Percentiles rank a stretch among this genome's conserved stretches.
Evolutionary conservation across 352 stramenopile genomes (phyloP).

Genomic region (Phytophthora aleatoria): DNA sequence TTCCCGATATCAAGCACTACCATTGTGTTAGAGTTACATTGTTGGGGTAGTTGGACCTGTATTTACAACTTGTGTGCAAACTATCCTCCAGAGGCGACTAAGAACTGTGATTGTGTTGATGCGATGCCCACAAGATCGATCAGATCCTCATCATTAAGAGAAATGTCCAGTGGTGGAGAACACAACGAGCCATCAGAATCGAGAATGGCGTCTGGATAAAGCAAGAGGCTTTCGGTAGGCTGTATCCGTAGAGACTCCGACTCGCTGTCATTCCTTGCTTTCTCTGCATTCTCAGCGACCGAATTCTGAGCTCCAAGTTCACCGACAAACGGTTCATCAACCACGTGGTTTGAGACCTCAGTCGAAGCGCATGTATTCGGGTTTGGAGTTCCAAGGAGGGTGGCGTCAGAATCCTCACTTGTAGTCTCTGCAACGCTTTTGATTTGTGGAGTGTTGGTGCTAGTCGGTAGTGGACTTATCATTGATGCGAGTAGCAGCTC

Average conservation of each 20-base stretch:
- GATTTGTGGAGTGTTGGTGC: background rate
- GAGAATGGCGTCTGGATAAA: background rate
- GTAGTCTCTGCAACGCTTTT: background rate
- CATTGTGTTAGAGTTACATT: no score
- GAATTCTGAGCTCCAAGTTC: background rate
- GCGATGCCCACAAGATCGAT: no score
- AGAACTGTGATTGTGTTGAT: no score
- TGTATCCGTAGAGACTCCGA: background rate
- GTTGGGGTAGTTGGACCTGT: no score
- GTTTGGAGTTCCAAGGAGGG: no score
- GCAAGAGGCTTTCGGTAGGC: background rate
- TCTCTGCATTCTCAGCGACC: background rate
- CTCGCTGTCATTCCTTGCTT: background rate
- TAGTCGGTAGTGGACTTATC: background rate
- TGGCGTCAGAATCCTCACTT: no score
- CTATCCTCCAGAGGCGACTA: no score
- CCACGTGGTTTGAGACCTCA: background rate
- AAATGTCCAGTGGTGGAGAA: conserved; percentile 12
- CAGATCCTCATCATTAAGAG: conserved; percentile 7
- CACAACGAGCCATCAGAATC: background rate
- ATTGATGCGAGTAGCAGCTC: conserved; percentile 2
- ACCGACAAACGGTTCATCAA: background rate
- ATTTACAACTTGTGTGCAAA: no score
- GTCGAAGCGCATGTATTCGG: background rate
- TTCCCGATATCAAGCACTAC: no score